These are phyloP conservation scores for Starmerella scarabaei DNA, from an alignment of 805 yeast species.

Conservation along the genomic window DNA sequence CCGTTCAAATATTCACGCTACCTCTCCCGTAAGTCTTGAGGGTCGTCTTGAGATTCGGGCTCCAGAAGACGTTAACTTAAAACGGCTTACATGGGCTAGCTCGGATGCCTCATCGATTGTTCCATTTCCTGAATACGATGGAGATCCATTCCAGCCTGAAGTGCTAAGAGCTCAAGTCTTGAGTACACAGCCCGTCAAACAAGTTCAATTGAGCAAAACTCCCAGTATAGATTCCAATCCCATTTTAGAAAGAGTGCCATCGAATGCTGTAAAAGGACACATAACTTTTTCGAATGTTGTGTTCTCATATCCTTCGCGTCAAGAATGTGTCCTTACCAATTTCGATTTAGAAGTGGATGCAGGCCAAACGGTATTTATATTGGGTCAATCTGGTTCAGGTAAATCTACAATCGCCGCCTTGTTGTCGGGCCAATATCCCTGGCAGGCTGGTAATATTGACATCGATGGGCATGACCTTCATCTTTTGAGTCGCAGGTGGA, in stretches of 20 bases:
- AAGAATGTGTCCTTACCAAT: slow-evolving; percentile 35
- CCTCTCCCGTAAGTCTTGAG: neutral
- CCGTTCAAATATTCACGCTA: neutral
- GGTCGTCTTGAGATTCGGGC: no score
- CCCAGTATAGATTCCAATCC: neutral
- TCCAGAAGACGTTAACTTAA: neutral
- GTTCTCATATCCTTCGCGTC: slow-evolving; percentile 53
- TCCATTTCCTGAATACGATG: no score
- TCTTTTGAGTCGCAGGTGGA: slow-evolving; percentile 37
- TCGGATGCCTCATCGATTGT: neutral
- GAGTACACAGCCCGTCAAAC: neutral
- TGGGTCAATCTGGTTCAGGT: slow-evolving; percentile 89
- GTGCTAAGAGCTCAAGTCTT: neutral
- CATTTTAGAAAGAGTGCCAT: no score
- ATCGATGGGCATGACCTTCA: slow-evolving; percentile 43
- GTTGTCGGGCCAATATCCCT: slow-evolving; percentile 45
- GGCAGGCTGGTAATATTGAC: slow-evolving; percentile 41
- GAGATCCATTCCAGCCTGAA: no score
- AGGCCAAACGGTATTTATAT: slow-evolving; percentile 43
- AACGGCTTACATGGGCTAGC: neutral
- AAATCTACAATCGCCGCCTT: slow-evolving; percentile 69
- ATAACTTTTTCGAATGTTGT: slow-evolving; percentile 17
- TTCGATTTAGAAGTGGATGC: slow-evolving; percentile 37
- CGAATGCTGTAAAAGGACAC: slow-evolving; percentile 1
- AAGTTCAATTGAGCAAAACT: neutral